A percentile compares a stretch with the other conserved stretches of the same genome.
phyloP scores from a whole-genome alignment of 23 red algal genomes.

The Gracilaria domingensis region DNA sequence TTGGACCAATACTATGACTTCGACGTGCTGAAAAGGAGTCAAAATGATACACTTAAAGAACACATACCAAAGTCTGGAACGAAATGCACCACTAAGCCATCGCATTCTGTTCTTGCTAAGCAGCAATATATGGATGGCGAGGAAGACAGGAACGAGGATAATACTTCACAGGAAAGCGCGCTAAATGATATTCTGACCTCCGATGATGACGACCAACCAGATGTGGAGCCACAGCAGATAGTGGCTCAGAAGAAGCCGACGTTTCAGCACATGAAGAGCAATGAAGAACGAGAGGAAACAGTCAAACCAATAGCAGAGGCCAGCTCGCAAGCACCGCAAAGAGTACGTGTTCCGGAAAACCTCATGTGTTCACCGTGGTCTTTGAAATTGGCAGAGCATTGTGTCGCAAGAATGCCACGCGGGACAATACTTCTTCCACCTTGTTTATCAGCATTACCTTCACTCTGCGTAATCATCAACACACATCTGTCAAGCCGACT shows the following conservation, averaged over 20 bases:
- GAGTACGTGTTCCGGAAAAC: slow-evolving; percentile 48
- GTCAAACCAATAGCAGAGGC: neutral
- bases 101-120: neutral
- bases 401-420: slow-evolving; percentile 12
- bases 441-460: slow-evolving; percentile 29
- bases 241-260: neutral
- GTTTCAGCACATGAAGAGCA: neutral
- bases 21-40: neutral
- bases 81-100: neutral
- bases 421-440: slow-evolving; percentile 46
- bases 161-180: slow-evolving; percentile 10
- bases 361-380: slow-evolving; percentile 38
- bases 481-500: slow-evolving; percentile 18
- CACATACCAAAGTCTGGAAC: neutral
- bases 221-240: neutral
- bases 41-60: neutral
- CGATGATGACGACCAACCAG: neutral
- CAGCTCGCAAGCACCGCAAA: neutral
- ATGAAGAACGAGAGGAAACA: neutral
- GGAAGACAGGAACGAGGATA: neutral
- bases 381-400: slow-evolving; percentile 39
- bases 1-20: neutral
- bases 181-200: slow-evolving; percentile 23
- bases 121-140: neutral
- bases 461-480: slow-evolving; percentile 36